Conservation (phyloP, 106 monocot species). For the Apostasia shenzhenica region DNA sequence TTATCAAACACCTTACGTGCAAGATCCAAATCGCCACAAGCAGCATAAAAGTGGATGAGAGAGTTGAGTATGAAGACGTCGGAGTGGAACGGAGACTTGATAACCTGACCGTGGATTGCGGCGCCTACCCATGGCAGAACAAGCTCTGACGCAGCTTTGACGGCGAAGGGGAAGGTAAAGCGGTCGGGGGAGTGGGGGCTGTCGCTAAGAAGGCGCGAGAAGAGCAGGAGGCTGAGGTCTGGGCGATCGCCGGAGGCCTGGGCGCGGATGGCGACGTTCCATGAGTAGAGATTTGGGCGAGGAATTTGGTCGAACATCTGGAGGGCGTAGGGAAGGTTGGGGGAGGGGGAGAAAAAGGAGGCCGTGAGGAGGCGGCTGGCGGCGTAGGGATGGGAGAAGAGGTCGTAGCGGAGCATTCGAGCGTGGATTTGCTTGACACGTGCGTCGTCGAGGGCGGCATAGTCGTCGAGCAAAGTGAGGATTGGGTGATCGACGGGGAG, state of each 20-base stretch:
- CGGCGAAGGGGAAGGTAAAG: constrained; percentile 52
- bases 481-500: background rate
- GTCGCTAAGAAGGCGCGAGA: constrained; percentile 16
- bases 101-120: constrained; percentile 38
- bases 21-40: constrained; percentile 18
- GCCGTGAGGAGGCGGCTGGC: constrained; percentile 36
- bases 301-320: constrained; percentile 42
- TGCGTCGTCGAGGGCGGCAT: constrained; percentile 5
- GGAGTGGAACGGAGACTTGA: constrained; percentile 27
- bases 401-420: constrained; percentile 46
- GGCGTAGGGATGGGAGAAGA: constrained; percentile 23
- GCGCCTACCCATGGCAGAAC: constrained; percentile 8
- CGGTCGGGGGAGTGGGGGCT: constrained; percentile 25
- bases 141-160: constrained; percentile 40
- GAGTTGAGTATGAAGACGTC: constrained; percentile 50
- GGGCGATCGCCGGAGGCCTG: constrained; percentile 15
- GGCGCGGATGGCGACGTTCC: constrained; percentile 54
- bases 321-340: constrained; percentile 29
- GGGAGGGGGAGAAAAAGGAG: constrained; percentile 8
- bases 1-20: constrained; percentile 26
- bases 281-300: constrained; percentile 32
- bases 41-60: constrained; percentile 38
- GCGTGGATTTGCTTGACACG: constrained; percentile 32
- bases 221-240: constrained; percentile 18
- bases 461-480: constrained; percentile 16